Percentiles rank a stretch among this genome's conserved stretches.
These are phyloP conservation scores for Protea cynaroides DNA, from an alignment of 164 flowering plant genomes.

Conservation along the genomic window DNA sequence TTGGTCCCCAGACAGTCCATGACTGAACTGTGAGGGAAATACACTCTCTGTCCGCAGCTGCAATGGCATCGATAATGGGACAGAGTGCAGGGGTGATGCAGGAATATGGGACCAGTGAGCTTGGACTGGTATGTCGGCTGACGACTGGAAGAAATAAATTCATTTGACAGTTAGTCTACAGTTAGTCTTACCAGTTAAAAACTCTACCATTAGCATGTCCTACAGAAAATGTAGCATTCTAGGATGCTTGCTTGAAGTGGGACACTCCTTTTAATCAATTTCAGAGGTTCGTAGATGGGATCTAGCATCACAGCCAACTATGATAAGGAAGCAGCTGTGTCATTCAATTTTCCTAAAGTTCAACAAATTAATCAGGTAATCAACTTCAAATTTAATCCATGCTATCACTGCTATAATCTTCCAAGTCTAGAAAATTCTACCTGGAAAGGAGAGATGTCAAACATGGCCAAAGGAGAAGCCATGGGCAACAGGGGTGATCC, in stretches of 20 bases:
- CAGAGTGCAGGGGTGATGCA: slow-evolving; percentile 48
- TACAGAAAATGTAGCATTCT: too few relatives aligned
- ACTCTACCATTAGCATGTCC: neutral
- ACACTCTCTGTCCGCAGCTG: slow-evolving; percentile 50
- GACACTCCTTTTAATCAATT: too few relatives aligned
- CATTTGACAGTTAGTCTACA: slow-evolving; percentile 9
- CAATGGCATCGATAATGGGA: slow-evolving; percentile 49
- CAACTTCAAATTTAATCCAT: neutral
- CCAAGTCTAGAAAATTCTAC: slow-evolving; percentile 25
- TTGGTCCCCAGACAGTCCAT: slow-evolving; percentile 38
- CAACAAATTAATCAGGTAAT: neutral
- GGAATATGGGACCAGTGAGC: slow-evolving; percentile 74
- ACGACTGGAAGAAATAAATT: slow-evolving; percentile 32
- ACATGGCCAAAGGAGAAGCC: slow-evolving; percentile 82
- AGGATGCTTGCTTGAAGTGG: too few relatives aligned
- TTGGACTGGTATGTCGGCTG: slow-evolving; percentile 61
- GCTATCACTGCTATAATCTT: too few relatives aligned
- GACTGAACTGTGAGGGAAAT: slow-evolving; percentile 44
- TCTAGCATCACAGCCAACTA: neutral
- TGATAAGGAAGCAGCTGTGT: neutral
- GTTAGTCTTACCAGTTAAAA: neutral
- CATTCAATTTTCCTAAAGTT: too few relatives aligned
- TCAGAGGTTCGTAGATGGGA: neutral
- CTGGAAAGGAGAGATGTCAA: slow-evolving; percentile 91
- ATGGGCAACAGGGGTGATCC: slow-evolving; percentile 80